A percentile compares a stretch with the other conserved stretches of the same genome.
Evolutionary conservation across 2,329 filamentous ascomycete genomes (phyloP).

Genomic region (Aspergillus sp.): DNA sequence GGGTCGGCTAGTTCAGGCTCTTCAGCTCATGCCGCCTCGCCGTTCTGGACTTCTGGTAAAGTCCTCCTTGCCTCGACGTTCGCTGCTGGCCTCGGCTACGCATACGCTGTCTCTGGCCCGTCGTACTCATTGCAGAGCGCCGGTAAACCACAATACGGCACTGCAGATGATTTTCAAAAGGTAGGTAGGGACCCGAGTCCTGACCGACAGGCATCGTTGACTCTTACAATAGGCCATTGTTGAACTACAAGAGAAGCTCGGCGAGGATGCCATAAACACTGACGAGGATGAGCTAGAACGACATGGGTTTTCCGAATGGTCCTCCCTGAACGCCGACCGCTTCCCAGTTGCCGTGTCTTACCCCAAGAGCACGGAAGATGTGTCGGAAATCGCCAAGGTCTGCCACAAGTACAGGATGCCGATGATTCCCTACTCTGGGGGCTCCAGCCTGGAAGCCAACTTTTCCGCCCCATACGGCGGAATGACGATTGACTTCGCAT

Average conservation of each 20-base stretch:
- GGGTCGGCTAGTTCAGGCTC: slow-evolving; percentile 10
- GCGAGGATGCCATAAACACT: slow-evolving; percentile 52
- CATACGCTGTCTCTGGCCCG: slow-evolving; percentile 37
- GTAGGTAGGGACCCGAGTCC: slow-evolving; percentile 11
- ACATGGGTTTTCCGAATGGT: slow-evolving; percentile 64
- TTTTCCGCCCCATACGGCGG: slow-evolving; percentile 81
- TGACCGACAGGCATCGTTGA: too few relatives aligned
- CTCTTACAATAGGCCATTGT: slow-evolving; percentile 41
- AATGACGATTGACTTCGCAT: slow-evolving; percentile 78
- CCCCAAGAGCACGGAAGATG: slow-evolving; percentile 55
- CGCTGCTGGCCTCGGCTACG: slow-evolving; percentile 44
- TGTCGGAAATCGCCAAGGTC: slow-evolving; percentile 55
- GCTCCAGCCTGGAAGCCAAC: slow-evolving; percentile 79
- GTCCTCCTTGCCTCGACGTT: slow-evolving; percentile 42
- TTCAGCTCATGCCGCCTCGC: slow-evolving; percentile 6
- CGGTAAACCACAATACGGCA: slow-evolving; percentile 28
- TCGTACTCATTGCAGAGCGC: slow-evolving; percentile 9
- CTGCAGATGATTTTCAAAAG: slow-evolving; percentile 30
- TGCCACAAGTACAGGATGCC: slow-evolving; percentile 74
- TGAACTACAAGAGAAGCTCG: slow-evolving; percentile 45
- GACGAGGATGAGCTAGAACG: slow-evolving; percentile 54
- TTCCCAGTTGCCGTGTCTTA: slow-evolving; percentile 58
- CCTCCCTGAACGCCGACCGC: slow-evolving; percentile 54
- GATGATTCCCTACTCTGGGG: slow-evolving; percentile 79
- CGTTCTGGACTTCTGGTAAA: slow-evolving; percentile 39